These are phyloP conservation scores for Paraurostyla sp. DNA, from an alignment of 73 alveolate species.

Conservation along the genomic window DNA sequence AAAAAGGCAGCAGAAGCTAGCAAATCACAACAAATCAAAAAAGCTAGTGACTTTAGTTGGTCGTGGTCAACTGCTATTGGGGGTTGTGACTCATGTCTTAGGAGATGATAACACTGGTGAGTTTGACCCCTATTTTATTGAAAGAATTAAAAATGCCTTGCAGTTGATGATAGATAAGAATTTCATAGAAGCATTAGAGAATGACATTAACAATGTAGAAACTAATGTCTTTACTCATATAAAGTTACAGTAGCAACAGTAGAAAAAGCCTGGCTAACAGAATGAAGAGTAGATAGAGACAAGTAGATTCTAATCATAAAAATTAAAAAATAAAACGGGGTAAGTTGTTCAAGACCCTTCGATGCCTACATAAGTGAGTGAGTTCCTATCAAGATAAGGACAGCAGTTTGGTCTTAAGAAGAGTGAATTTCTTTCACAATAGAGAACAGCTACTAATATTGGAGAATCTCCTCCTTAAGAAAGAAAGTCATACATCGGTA, in stretches of 20 bases:
- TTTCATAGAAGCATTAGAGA: constrained; percentile 54
- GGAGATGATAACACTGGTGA: constrained; percentile 63
- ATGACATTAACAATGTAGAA: constrained; percentile 38
- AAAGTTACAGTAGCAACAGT: not conserved
- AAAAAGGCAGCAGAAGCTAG: not conserved
- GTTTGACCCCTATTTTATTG: constrained; percentile 69
- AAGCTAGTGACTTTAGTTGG: constrained; percentile 52
- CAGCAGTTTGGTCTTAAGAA: constrained; percentile 17
- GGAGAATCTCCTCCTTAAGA: not conserved
- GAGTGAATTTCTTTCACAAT: constrained; percentile 2
- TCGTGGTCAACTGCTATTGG: constrained; percentile 17
- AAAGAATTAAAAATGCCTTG: constrained; percentile 63
- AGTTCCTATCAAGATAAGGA: not conserved
- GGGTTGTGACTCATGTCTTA: constrained; percentile 63
- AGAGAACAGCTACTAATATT: not conserved
- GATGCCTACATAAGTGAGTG: constrained; percentile 35
- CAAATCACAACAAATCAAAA: not conserved
- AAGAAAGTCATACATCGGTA: not conserved
- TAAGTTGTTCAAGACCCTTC: constrained; percentile 10
- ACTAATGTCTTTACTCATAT: not conserved
- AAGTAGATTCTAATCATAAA: not conserved
- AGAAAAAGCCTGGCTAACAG: not conserved
- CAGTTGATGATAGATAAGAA: constrained; percentile 50
- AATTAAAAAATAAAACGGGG: not conserved
- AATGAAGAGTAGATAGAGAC: not conserved